phyloP scores from a whole-genome alignment of 441 rosid genomes.

The Corymbia citriodora region DNA sequence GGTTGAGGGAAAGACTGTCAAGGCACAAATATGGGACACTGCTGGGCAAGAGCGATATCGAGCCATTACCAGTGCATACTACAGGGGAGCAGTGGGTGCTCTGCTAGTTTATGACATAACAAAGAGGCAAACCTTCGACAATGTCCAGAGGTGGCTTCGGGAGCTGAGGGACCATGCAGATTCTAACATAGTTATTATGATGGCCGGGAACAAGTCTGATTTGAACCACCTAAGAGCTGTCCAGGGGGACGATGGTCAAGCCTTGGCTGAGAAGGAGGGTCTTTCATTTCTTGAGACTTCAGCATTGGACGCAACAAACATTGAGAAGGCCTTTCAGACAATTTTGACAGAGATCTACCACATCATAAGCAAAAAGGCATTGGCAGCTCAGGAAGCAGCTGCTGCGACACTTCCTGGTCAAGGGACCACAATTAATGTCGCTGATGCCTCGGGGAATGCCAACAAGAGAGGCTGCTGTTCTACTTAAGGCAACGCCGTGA shows the following conservation, averaged over 20 bases:
- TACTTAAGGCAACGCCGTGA: slow-evolving; percentile 3
- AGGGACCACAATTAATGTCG: slow-evolving; percentile 76
- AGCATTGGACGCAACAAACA: slow-evolving; percentile 75
- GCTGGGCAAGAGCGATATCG: slow-evolving; percentile 96
- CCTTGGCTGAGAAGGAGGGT: slow-evolving; percentile 80
- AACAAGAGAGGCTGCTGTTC: slow-evolving; percentile 70
- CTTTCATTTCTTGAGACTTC: slow-evolving; percentile 93
- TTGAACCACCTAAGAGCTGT: slow-evolving; percentile 86
- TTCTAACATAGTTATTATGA: slow-evolving; percentile 93
- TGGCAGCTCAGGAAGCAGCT: slow-evolving; percentile 87
- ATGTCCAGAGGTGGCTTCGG: slow-evolving; percentile 81
- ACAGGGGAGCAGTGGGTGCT: slow-evolving; percentile 97
- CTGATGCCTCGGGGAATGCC: slow-evolving; percentile 43
- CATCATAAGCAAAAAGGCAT: slow-evolving; percentile 86
- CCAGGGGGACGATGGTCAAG: slow-evolving; percentile 60
- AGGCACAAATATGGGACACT: slow-evolving; percentile 98
- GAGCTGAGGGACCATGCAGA: slow-evolving; percentile 93
- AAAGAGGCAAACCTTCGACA: slow-evolving; percentile 90
- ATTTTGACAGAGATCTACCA: slow-evolving; percentile 78
- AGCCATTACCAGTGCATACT: slow-evolving; percentile 94
- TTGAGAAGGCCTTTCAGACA: slow-evolving; percentile 89
- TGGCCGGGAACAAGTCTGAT: slow-evolving; percentile 94
- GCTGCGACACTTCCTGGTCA: slow-evolving; percentile 57
- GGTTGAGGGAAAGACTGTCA: slow-evolving; percentile 92
- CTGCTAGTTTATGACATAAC: slow-evolving; percentile 92